These are phyloP conservation scores for Leishmania amazonensis DNA, from an alignment of 208 protist genomes.

Conservation along the genomic window DNA sequence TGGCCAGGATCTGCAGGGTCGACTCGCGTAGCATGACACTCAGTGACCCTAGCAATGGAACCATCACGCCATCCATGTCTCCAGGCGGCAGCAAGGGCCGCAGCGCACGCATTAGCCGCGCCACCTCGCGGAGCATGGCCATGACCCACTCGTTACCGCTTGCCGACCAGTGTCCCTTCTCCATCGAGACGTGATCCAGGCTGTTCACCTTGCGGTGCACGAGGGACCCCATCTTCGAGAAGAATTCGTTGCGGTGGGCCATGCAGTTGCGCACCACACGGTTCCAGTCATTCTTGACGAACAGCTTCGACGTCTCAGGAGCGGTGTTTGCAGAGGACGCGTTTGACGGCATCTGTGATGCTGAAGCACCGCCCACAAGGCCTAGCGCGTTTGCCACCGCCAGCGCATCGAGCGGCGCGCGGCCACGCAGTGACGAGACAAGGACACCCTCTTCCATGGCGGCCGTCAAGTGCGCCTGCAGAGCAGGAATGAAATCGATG, in stretches of 20 bases:
- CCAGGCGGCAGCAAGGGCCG: constrained; percentile 61
- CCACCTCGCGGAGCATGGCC: constrained; percentile 86
- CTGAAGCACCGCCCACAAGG: constrained; percentile 2
- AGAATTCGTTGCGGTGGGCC: constrained; percentile 69
- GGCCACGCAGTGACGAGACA: neutral
- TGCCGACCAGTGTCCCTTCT: constrained; percentile 45
- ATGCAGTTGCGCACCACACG: constrained; percentile 54
- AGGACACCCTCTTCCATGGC: constrained; percentile 4
- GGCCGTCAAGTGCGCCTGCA: constrained; percentile 37
- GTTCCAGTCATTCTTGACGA: constrained; percentile 66
- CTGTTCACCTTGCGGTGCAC: constrained; percentile 73
- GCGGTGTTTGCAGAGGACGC: neutral
- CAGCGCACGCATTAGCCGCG: constrained; percentile 65
- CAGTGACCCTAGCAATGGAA: constrained; percentile 75
- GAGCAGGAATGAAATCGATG: constrained; percentile 62
- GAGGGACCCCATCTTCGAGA: constrained; percentile 67
- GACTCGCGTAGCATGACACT: constrained; percentile 64
- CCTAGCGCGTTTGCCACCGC: constrained; percentile 30
- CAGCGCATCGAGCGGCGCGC: constrained; percentile 7
- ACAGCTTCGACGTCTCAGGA: constrained; percentile 20
- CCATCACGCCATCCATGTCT: constrained; percentile 70
- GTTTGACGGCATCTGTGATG: neutral
- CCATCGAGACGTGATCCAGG: constrained; percentile 40
- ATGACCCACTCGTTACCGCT: constrained; percentile 89
- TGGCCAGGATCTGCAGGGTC: constrained; percentile 40